Percentiles rank a stretch among this genome's conserved stretches.
Evolutionary conservation across 2,329 filamentous ascomycete species (phyloP).

Genomic region (Talaromyces sp.): DNA sequence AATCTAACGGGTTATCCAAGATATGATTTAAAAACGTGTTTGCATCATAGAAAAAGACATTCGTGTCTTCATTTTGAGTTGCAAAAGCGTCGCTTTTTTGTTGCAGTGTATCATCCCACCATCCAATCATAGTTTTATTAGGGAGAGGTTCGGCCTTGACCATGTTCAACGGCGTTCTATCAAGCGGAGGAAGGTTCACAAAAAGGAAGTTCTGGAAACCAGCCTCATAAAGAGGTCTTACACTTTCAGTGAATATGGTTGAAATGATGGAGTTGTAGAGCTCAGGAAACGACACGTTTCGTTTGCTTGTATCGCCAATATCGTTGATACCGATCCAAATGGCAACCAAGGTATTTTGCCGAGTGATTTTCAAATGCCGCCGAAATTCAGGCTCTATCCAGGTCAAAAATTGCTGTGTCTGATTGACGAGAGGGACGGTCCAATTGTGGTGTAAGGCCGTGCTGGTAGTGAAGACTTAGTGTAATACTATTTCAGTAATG

Average conservation of each 20-base stretch:
- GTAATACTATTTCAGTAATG: no score
- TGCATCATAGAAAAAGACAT: background rate
- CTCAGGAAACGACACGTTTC: background rate
- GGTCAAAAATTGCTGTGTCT: conserved; percentile 48
- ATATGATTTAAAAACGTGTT: background rate
- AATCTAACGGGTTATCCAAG: background rate
- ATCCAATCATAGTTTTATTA: background rate
- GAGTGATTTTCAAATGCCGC: conserved; percentile 27
- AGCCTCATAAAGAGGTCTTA: background rate
- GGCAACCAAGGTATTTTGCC: background rate
- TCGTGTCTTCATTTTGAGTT: background rate
- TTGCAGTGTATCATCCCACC: background rate
- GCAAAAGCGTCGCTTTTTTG: background rate
- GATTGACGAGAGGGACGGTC: conserved; percentile 50
- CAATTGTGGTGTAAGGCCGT: conserved; percentile 52
- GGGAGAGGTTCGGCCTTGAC: background rate
- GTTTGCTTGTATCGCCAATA: background rate
- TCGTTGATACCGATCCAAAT: background rate
- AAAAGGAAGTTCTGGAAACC: background rate
- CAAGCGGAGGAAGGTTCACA: background rate
- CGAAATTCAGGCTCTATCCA: conserved; percentile 45
- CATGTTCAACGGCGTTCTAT: background rate
- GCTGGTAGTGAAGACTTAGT: conserved; percentile 22
- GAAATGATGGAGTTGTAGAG: background rate
- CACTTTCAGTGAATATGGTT: background rate